Evolutionary conservation across 2,329 filamentous ascomycete species (phyloP), one percentile per base, ranked within the genome.

Genomic region (Penicillium sp.): DNA sequence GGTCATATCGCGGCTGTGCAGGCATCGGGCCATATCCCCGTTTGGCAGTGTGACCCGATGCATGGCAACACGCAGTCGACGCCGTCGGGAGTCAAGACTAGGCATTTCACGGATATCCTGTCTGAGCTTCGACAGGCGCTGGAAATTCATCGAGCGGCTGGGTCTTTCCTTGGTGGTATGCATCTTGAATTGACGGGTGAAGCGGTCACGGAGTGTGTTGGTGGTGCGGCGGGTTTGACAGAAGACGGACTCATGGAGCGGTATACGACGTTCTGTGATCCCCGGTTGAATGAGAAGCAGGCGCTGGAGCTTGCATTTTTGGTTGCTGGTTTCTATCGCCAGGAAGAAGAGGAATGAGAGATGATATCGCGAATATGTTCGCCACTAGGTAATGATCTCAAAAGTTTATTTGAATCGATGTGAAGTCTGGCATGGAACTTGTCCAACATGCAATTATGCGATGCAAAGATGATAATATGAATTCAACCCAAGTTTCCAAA

Each of bases 11-110:
- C 84, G 51, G 87, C 86, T 25, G 90, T 98, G 16, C 84, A 92
- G 62, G 74, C 74, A 53, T 89, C 84, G 40, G 87, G 75, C 0
- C 79, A 83, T 57, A 55, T 74, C 14, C 87, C 94, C 3, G 86
- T 95, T 53, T 96, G 90, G 90, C 92, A 96, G 69, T 96, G 90
- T 68, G 92, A 98, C 66, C 92, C 92, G 14, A 98, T 98, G 92
- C 92, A 98, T 67, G 92, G 92, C 18, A 82, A 82, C 60, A 80
- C 77, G 1, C 71, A 74, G 32, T 71, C 72, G 32, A 90, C 85
- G 0, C 75, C 78, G 0, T 70, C 76, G 0, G 88, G 88, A 16
- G 79, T 95, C 68, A 98, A 98, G 73, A 98, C 92, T 1, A 79
- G 92, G 11, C 82, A 84, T 38, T 98, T 98, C 72, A 78, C 77